phyloP scores from a whole-genome alignment of 2,329 filamentous ascomycete species.

The Cladobotryum protrusum region DNA sequence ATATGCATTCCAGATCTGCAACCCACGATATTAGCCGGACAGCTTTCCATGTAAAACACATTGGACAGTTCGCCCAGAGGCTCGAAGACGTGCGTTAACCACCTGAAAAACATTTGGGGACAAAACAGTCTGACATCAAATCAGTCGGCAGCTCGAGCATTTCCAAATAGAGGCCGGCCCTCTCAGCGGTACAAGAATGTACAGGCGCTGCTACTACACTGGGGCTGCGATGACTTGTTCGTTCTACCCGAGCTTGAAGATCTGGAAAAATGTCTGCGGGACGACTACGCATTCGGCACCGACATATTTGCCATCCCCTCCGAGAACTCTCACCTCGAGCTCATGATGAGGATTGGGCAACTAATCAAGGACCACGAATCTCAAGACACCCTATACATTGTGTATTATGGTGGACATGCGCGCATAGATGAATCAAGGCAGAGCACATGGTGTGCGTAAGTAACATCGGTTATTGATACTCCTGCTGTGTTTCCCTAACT shows the following conservation, averaged over 20 bases:
- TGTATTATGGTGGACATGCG: constrained; percentile 56
- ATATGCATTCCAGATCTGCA: constrained; percentile 29
- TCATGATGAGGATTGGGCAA: constrained; percentile 51
- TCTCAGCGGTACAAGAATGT: constrained; percentile 52
- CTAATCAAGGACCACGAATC: constrained; percentile 53
- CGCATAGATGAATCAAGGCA: constrained; percentile 54
- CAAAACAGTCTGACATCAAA: constrained; percentile 2
- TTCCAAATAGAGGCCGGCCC: constrained; percentile 48
- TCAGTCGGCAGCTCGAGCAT: constrained; percentile 49
- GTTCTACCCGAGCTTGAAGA: constrained; percentile 53
- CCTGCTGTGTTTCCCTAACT: constrained; percentile 7
- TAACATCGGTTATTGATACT: constrained; percentile 13
- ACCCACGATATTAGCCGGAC: constrained; percentile 54
- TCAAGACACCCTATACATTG: constrained; percentile 48
- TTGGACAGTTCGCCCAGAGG: constrained; percentile 47
- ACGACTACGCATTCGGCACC: constrained; percentile 51
- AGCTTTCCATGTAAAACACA: constrained; percentile 52
- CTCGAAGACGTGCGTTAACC: constrained; percentile 45
- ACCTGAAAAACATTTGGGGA: background rate
- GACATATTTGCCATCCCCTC: constrained; percentile 54
- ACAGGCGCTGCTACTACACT: constrained; percentile 49
- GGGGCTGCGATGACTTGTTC: constrained; percentile 53
- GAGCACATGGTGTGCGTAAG: constrained; percentile 55
- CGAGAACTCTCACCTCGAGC: constrained; percentile 51
- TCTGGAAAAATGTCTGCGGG: constrained; percentile 46